Base-by-base conservation (phyloP, 2,329 filamentous ascomycete species). In the Paecilomyces sp. region DNA sequence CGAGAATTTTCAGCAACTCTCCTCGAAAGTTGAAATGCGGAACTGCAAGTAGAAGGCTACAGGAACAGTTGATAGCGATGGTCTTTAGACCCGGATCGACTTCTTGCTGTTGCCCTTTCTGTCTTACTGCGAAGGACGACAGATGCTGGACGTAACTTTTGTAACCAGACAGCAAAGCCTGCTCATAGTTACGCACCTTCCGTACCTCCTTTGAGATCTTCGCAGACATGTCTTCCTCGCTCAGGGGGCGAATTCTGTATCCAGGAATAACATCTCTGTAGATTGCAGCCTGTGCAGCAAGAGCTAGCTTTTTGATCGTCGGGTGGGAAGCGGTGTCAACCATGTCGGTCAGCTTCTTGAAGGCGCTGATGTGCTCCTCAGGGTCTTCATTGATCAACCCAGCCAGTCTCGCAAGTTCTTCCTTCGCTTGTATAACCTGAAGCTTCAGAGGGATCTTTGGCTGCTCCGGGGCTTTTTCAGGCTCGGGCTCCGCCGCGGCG, bases 181-280 rank as follows among this genome's bases (percentile, higher is more conserved):
- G 92, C 73, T 99, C 94, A 72, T 92, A 99, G 53, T 85, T 81
- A 58, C 92, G 85, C 63, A 96, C 77, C 66, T 86, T 88, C 70
- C 89, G 87, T 34, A 97, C 91, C 30, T 97, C 94, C 72, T 96
- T 97, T 4, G 92, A 96, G 1, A 97, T 79, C 73, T 95, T 95
- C 64, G 88, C 88, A 60, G 84, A 83, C 70, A 88, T 82, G 53
- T 88, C 86, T 33, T 91, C 88, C 61, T 95, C 91, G 0, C 83
- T 81, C 3, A 91, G 79, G 1, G 91, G 89, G 18, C 94, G 88
- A 79, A 99, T 97, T 62, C 94, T 85, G 74, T 99, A 99, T 24
- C 94, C 94, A 0, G 94, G 94, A 61, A 99, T 97, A 54, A 97
- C 85, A 75, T 97, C 94, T 74, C 93, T 96, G 81, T 93, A 99